Evolutionary conservation across 805 yeast species (phyloP).

Genomic region (Hagleromyces aurorensis): DNA sequence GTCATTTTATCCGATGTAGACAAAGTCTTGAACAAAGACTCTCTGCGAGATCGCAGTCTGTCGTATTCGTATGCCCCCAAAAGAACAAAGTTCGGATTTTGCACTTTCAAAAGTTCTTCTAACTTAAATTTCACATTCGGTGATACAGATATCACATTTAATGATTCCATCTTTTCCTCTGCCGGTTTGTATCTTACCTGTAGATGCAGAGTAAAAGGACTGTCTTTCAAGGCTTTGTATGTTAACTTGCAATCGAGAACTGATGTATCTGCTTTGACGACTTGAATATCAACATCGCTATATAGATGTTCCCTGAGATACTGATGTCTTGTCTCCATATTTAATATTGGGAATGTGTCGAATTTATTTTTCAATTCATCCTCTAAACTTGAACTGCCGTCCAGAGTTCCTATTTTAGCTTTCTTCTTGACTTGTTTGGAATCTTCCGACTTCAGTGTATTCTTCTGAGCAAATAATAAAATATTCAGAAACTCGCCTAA

Average conservation of each 20-base stretch:
- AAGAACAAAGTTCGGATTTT: conserved; percentile 12
- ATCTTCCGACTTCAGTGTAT: neutral
- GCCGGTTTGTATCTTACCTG: no score
- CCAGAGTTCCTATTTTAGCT: conserved; percentile 7
- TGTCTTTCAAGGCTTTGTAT: no score
- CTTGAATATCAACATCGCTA: conserved; percentile 9
- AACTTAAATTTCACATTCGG: conserved; percentile 7
- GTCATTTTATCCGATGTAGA: no score
- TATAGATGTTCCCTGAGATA: conserved; percentile 14
- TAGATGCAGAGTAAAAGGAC: no score
- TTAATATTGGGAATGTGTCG: conserved; percentile 25
- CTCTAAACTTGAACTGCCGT: conserved; percentile 15
- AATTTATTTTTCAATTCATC: conserved; percentile 18
- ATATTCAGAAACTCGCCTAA: conserved; percentile 7
- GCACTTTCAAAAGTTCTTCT: conserved; percentile 2
- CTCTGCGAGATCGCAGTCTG: no score
- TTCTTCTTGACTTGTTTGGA: neutral
- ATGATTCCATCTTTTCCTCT: no score
- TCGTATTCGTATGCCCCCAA: conserved; percentile 21
- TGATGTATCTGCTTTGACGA: no score
- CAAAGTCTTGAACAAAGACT: no score
- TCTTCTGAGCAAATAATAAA: conserved; percentile 10
- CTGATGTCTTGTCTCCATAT: conserved; percentile 16
- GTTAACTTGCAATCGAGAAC: no score
- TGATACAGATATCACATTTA: no score